These are phyloP conservation scores for Sclerotiophoma versabilis DNA, from an alignment of 2,329 filamentous ascomycete genomes.

Conservation along the genomic window DNA sequence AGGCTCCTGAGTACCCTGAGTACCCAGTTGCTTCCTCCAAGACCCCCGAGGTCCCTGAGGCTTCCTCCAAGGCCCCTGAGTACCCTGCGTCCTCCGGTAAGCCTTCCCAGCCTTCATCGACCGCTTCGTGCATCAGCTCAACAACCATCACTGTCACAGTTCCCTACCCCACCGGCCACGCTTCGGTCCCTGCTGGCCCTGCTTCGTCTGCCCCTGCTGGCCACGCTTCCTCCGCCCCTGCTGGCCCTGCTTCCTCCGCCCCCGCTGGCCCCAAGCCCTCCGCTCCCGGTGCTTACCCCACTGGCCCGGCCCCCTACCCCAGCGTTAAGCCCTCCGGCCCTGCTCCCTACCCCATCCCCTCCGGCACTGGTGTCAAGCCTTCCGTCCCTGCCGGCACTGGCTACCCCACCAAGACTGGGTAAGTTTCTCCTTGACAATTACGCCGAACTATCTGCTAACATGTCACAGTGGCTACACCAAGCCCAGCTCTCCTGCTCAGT, in stretches of 20 bases:
- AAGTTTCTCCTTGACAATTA: constrained; percentile 22
- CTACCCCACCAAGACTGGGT: constrained; percentile 42
- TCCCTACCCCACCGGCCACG: constrained; percentile 48
- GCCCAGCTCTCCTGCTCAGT: constrained; percentile 43
- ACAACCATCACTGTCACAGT: constrained; percentile 54
- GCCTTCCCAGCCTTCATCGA: constrained; percentile 15
- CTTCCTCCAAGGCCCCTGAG: constrained; percentile 9
- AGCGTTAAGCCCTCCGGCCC: constrained; percentile 25
- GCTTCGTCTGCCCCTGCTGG: constrained; percentile 16
- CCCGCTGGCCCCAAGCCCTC: constrained; percentile 28
- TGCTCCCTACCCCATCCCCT: constrained; percentile 27
- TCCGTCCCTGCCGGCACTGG: constrained; percentile 37
- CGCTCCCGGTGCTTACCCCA: constrained; percentile 24
- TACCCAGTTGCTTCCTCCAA: constrained; percentile 23
- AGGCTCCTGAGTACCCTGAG: constrained; percentile 19
- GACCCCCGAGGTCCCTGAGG: too few relatives aligned
- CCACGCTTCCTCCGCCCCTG: constrained; percentile 37
- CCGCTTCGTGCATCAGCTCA: constrained; percentile 49
- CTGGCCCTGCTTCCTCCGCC: constrained; percentile 36
- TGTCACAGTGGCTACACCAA: constrained; percentile 34
- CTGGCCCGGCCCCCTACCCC: constrained; percentile 21
- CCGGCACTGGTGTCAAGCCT: constrained; percentile 25
- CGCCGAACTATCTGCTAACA: constrained; percentile 18
- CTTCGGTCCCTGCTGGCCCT: constrained; percentile 28
- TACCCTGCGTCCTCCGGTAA: constrained; percentile 21